Base-by-base conservation (phyloP, 306 rosid genomes). In the Dryas drummondii region DNA sequence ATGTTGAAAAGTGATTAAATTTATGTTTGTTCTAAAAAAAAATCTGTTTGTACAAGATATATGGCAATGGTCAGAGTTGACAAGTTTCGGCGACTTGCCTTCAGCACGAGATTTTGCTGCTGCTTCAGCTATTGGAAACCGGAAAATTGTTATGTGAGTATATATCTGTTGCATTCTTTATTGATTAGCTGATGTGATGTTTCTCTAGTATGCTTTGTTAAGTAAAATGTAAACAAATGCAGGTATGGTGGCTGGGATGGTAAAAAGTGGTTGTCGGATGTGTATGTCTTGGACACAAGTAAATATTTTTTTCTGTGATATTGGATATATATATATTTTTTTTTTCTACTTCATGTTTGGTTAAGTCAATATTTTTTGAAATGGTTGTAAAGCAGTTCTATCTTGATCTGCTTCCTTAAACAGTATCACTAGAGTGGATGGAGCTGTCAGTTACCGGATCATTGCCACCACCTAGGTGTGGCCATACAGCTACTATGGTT, bases 171-270 rank as follows among this genome's bases (percentile, higher is more conserved):
- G 72, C 50, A 41, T 52, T 22, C 16, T 71, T 45, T 3, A 40
- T 70, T 9, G 2, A 3, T 67, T 71, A 8, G 57, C 15, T 66
- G 15, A 17, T 75, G 73, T 70, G 22, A 41, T 47, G 53, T 54
- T 73, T 71, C 56, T 81, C 53, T 53, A 50, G 27, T 53, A 58
- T 49, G 22, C 61, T 70, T 71, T 80, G 10, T 42, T 61, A 71
- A 66, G 78, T 50, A 44, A 46, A 58, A 66, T 70, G 75, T 41
- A 57, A 74, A 66, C 56, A 79, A 78, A 67, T 86, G 79, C 86
- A 94, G 98, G 97, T 88, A 83, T 84, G 98, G 98, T 72, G 98
- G 98, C 69, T 94, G 98, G 98, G 98, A 94, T 75, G 98, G 98
- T 44, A 94, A 91, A 78, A 94, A 87, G 86, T 94, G 98, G 97